A percentile compares a stretch with the other conserved stretches of the same genome.
Conservation (phyloP, 2,329 filamentous ascomycete genomes). For the Penicillium polonicum region DNA sequence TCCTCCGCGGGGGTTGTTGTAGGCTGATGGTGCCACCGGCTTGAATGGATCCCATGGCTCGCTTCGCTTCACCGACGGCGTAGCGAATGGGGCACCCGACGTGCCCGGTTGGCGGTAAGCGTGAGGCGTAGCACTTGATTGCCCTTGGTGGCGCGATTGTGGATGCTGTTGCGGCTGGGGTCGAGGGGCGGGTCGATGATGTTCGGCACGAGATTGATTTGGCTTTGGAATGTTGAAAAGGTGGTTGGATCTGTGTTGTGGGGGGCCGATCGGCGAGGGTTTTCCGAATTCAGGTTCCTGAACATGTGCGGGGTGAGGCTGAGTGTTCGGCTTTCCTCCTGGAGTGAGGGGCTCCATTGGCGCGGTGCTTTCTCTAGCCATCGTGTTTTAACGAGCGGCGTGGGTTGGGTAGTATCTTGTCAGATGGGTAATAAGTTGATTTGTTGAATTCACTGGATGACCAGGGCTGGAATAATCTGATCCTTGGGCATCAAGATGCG, state of each 20-base stretch:
- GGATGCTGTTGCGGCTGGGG: conserved; percentile 18
- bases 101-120: conserved; percentile 20
- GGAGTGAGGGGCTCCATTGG: conserved; percentile 38
- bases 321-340: conserved; percentile 36
- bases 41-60: conserved; percentile 44
- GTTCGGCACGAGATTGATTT: conserved; percentile 51
- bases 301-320: conserved; percentile 33
- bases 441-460: not conserved
- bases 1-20: conserved; percentile 34
- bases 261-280: conserved; percentile 54
- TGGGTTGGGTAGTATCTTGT: conserved; percentile 18
- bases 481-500: not conserved
- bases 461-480: not conserved
- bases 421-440: too few species aligned
- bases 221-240: conserved; percentile 55
- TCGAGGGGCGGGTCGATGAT: conserved; percentile 44
- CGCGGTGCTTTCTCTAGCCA: conserved; percentile 55
- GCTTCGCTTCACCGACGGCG: conserved; percentile 26
- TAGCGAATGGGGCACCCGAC: conserved; percentile 18
- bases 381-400: conserved; percentile 23
- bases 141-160: conserved; percentile 8
- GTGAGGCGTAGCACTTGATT: conserved; percentile 14
- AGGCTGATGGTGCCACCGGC: conserved; percentile 38
- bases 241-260: conserved; percentile 45
- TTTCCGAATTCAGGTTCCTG: conserved; percentile 58